A percentile compares a stretch with the other conserved stretches of the same genome.
phyloP scores from a whole-genome alignment of 2,329 filamentous ascomycete species.

The Clarireedia monteithiana region DNA sequence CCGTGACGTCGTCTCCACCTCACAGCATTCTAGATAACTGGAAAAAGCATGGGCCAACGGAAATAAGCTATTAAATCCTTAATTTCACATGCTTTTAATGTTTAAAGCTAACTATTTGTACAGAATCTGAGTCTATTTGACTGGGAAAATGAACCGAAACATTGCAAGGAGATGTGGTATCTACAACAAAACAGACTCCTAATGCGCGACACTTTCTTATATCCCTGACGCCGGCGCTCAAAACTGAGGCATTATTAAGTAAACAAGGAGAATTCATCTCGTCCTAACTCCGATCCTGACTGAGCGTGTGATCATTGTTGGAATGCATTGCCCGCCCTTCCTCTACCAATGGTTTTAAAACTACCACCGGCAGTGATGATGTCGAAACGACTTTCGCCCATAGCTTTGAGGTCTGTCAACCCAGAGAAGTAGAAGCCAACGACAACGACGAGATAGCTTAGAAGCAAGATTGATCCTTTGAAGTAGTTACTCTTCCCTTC shows the following conservation, averaged over 20 bases:
- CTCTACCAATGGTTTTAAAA: slow-evolving; percentile 28
- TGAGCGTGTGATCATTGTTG: slow-evolving; percentile 15
- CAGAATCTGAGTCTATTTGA: not conserved
- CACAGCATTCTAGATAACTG: not conserved
- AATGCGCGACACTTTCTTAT: slow-evolving; percentile 4
- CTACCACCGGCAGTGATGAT: slow-evolving; percentile 27
- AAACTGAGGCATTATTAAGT: slow-evolving; percentile 13
- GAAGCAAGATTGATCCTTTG: slow-evolving; percentile 90
- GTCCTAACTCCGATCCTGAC: not conserved
- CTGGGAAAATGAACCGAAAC: not conserved
- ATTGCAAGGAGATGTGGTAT: slow-evolving; percentile 12
- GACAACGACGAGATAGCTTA: slow-evolving; percentile 88
- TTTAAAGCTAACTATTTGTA: not conserved
- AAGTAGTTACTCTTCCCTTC: slow-evolving; percentile 99
- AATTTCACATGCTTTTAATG: no score
- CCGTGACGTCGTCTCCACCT: not conserved
- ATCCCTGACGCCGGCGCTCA: slow-evolving; percentile 24
- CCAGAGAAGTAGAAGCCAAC: slow-evolving; percentile 84
- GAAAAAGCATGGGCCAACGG: no score
- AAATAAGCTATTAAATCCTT: no score
- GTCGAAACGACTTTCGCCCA: slow-evolving; percentile 29
- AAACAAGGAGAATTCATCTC: not conserved
- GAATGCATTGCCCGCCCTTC: slow-evolving; percentile 26
- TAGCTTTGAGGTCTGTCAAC: slow-evolving; percentile 30
- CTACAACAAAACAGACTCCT: slow-evolving; percentile 11